Conservation (phyloP, 2,329 filamentous ascomycete species). For the Balansia obtecta region DNA sequence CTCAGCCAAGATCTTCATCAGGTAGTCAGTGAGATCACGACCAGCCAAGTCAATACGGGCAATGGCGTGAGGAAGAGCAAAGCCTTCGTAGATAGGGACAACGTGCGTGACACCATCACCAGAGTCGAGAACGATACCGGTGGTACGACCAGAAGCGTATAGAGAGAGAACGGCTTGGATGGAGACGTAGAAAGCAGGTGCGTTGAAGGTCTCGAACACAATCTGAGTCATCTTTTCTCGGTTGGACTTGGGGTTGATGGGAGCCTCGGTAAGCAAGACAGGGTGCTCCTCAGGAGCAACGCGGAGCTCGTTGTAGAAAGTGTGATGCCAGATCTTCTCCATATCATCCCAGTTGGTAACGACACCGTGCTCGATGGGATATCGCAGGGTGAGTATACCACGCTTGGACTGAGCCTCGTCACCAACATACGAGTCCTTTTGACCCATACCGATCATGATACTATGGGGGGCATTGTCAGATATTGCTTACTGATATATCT, state of each 20-base stretch:
- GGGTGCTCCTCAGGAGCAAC: conserved; percentile 99
- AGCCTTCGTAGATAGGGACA: conserved; percentile 99
- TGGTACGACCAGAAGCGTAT: conserved; percentile 99
- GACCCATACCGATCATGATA: conserved; percentile 99
- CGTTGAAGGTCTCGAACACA: conserved; percentile 99
- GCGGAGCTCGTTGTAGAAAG: conserved; percentile 99
- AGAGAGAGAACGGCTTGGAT: conserved; percentile 99
- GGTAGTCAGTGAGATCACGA: conserved; percentile 99
- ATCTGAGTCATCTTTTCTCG: conserved; percentile 99
- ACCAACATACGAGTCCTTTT: conserved; percentile 99
- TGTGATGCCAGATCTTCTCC: conserved; percentile 99
- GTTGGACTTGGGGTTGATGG: conserved; percentile 99
- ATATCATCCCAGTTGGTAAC: conserved; percentile 99
- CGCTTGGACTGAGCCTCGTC: conserved; percentile 99
- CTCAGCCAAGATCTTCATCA: conserved; percentile 99
- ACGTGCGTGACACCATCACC: conserved; percentile 99
- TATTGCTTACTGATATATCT: not conserved
- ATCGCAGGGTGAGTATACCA: conserved; percentile 99
- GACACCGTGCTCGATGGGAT: conserved; percentile 99
- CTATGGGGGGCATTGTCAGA: conserved; percentile 32
- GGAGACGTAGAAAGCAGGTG: conserved; percentile 99
- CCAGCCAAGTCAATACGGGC: conserved; percentile 99
- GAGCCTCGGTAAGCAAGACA: conserved; percentile 95
- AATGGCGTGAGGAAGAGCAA: conserved; percentile 99
- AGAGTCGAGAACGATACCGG: conserved; percentile 99